Evolutionary conservation across 768 basidiomycete species (phyloP).

Genomic region (Infundibulicybe gibba): DNA sequence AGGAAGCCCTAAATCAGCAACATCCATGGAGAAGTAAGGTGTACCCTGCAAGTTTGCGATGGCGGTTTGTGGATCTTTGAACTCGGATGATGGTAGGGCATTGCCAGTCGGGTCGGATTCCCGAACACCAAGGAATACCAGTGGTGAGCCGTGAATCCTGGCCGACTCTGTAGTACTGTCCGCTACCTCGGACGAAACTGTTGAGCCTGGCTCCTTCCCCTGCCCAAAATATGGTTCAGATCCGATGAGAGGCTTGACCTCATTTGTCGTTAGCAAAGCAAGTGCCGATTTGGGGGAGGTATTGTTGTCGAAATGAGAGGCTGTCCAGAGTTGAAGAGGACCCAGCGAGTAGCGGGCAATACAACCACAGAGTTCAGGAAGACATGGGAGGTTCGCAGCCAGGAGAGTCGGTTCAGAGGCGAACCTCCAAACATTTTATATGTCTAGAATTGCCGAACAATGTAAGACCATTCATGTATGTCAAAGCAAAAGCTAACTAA

Average conservation of each 20-base stretch:
- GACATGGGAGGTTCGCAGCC: slow-evolving; percentile 69
- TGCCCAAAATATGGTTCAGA: slow-evolving; percentile 70
- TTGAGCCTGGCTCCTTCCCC: slow-evolving; percentile 42
- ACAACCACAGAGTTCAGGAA: slow-evolving; percentile 73
- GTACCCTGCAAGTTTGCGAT: slow-evolving; percentile 69
- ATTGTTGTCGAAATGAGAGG: slow-evolving; percentile 51
- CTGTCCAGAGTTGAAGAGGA: slow-evolving; percentile 72
- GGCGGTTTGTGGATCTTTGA: slow-evolving; percentile 50
- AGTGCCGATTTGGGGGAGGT: slow-evolving; percentile 29
- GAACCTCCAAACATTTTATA: slow-evolving; percentile 53
- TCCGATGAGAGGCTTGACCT: slow-evolving; percentile 65
- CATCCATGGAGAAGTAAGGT: slow-evolving; percentile 83
- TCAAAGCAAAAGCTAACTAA: too few species aligned
- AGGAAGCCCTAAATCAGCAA: slow-evolving; percentile 43
- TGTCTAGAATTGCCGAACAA: slow-evolving; percentile 12
- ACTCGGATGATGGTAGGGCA: slow-evolving; percentile 65
- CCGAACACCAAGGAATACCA: slow-evolving; percentile 81
- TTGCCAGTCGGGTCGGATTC: slow-evolving; percentile 45
- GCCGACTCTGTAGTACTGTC: slow-evolving; percentile 46
- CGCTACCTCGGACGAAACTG: slow-evolving; percentile 25
- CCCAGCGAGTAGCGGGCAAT: slow-evolving; percentile 65
- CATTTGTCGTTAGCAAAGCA: slow-evolving; percentile 54
- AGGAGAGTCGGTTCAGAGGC: slow-evolving; percentile 76
- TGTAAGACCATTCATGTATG: too few species aligned
- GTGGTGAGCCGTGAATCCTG: slow-evolving; percentile 51